Base-by-base conservation (phyloP, 2,329 filamentous ascomycete genomes). In the Corniculantispora saksenae region DNA sequence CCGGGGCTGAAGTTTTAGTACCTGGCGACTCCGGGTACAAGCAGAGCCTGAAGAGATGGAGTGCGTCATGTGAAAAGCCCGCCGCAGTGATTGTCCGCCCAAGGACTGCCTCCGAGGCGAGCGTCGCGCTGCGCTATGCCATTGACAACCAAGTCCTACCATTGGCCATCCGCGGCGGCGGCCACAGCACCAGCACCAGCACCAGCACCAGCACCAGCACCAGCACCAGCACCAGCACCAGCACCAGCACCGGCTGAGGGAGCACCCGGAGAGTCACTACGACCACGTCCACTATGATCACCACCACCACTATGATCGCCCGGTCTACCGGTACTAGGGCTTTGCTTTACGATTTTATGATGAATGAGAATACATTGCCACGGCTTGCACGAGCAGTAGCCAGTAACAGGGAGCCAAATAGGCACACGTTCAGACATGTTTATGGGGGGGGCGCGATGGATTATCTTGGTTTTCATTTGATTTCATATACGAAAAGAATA, bases 151-250 rank as follows among this genome's bases (percentile, higher is more conserved):
- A n/a, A n/a, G n/a, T n/a, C n/a, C n/a, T n/a, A n/a, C n/a, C n/a
- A n/a, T n/a, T n/a, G n/a, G n/a, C n/a, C n/a, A n/a, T n/a, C n/a
- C n/a, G n/a, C n/a, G n/a, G n/a, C n/a, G n/a, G n/a, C n/a, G n/a
- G n/a, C n/a, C n/a, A n/a, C n/a, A n/a, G n/a, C n/a, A n/a, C n/a
- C n/a, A n/a, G n/a, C n/a, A n/a, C n/a, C n/a, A n/a, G n/a, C n/a
- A n/a, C n/a, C n/a, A n/a, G n/a, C n/a, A n/a, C n/a, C n/a, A n/a
- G n/a, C 68, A 72, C 35, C 66, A 68, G 5, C 69, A 56, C 25
- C 56, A 72, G 66, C 69, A 73, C 23, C 70, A 73, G 38, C 66
- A 64, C 19, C 27, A 55, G 53, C 53, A 55, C 23, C 50, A 43
- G 38, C 38, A 43, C n/a, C 61, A 58, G 45, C 54, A 58, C 19